Evolutionary conservation across 2,329 filamentous ascomycete genomes (phyloP), one percentile per base, ranked within the genome.

Genomic region (Podosphaera aphanis): DNA sequence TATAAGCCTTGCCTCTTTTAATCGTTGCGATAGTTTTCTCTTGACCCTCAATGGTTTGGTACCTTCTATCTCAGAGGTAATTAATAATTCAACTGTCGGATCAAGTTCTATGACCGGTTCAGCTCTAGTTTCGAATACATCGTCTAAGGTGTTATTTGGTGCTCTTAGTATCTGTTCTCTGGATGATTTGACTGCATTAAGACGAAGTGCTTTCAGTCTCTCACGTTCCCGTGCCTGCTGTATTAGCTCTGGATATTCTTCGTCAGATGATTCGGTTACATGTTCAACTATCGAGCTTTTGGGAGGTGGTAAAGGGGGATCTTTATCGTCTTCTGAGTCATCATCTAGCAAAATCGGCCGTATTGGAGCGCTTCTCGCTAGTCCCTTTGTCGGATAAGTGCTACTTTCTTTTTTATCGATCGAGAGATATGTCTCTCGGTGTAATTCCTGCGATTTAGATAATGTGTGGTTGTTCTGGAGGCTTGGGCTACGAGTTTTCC

Each of bases 1-100:
- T 11, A 71, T 73, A 33, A 73, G 59, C 37, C 77, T 71, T 5
- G 86, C 73, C 47, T 79, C 65, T 49, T 71, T 70, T 5, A 94
- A 64, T 2, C 70, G 66, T 55, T 83, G 80, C 29, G 71, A 73
- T 49, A 83, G 67, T 53, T 73, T 74, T 35, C 81, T 73, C 43
- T 70, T 75, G 44, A 82, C 69, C 33, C 83, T 64, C 25, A 84
- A 57, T 7, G 72, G 62, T 20, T 63, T 69, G 0, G 79, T 72
- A 39, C 67, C 65, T 0, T 70, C 66, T 5, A 94, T 69, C 2
- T 65, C 61, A 0, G 85, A 83, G 0, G 68, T 71, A 50, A 94
- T 73, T 27, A 85, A 64, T 20, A 88, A 71, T 47, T 71, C 64
- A 36, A 83, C 66, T 11, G 70, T 55, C 0, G 68, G 63, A 49